phyloP scores from a whole-genome alignment of 1,284 basidiomycete species.

The Bondarzewia mesenterica region DNA sequence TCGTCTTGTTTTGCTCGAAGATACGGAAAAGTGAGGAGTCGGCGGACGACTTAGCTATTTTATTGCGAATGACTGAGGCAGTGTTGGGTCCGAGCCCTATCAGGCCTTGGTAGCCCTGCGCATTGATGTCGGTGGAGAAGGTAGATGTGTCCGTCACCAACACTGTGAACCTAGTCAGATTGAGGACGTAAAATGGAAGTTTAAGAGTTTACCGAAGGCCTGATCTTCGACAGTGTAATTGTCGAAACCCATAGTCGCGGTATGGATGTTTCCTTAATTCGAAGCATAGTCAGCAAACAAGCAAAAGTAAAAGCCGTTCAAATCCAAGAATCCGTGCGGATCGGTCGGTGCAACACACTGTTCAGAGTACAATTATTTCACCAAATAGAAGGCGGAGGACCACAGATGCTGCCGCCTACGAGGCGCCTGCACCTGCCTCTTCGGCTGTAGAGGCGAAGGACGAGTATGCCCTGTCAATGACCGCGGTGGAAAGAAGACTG shows the following conservation, averaged over 20 bases:
- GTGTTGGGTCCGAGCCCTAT: conserved; percentile 69
- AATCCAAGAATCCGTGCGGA: too few species aligned
- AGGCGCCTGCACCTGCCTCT: too few species aligned
- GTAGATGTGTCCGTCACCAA: conserved; percentile 49
- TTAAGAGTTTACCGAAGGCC: conserved; percentile 44
- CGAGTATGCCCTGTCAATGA: too few species aligned
- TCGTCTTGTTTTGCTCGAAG: conserved; percentile 46
- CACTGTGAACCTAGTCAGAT: not conserved
- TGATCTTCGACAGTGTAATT: conserved; percentile 53
- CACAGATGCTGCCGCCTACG: too few species aligned
- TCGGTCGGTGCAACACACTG: too few species aligned
- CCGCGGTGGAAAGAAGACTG: too few species aligned
- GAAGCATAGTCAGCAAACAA: too few species aligned
- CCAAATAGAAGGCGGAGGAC: too few species aligned
- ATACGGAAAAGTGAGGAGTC: conserved; percentile 53
- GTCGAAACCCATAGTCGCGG: conserved; percentile 48
- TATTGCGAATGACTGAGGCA: conserved; percentile 55
- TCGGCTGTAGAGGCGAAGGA: too few species aligned
- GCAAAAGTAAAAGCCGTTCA: too few species aligned
- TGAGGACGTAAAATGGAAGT: not conserved
- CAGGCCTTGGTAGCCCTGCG: conserved; percentile 62
- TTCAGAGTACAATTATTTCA: too few species aligned
- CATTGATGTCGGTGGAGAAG: conserved; percentile 55
- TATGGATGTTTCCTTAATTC: conserved; percentile 54
- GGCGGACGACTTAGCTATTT: conserved; percentile 39